phyloP scores from a whole-genome alignment of 2,329 filamentous ascomycete species.

The Cordyceps javanica region DNA sequence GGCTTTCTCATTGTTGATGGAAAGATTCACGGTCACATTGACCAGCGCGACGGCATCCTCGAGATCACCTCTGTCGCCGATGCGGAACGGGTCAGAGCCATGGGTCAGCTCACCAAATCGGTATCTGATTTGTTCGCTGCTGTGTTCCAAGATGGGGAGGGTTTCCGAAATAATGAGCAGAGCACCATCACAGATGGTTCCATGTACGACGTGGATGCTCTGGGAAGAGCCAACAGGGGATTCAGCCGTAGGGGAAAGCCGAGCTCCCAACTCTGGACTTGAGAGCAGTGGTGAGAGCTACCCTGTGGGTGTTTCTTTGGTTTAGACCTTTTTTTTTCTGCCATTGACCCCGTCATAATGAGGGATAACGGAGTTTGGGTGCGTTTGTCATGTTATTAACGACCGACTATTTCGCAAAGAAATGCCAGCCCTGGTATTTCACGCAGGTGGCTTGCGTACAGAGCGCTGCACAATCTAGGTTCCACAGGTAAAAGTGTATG shows the following conservation, averaged over 20 bases:
- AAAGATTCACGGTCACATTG: constrained; percentile 79
- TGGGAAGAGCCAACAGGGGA: not conserved
- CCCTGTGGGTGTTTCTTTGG: not conserved
- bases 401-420: not conserved
- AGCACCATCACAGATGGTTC: constrained; percentile 22
- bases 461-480: not conserved
- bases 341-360: not conserved
- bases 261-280: not conserved
- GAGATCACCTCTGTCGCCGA: constrained; percentile 72
- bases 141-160: constrained; percentile 73
- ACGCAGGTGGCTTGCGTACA: constrained; percentile 4
- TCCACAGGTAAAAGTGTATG: not conserved
- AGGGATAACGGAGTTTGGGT: not conserved
- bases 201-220: constrained; percentile 13
- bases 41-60: constrained; percentile 79
- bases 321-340: not conserved
- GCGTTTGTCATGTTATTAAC: not conserved
- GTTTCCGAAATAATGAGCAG: constrained; percentile 41
- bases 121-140: constrained; percentile 63
- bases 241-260: not conserved
- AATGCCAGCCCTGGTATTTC: not conserved
- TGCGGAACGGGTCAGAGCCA: constrained; percentile 64
- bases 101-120: constrained; percentile 66
- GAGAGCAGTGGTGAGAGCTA: not conserved
- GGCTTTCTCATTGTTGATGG: constrained; percentile 88